Conservation (phyloP, 495 filamentous ascomycete species). For the Amorphotheca resinae region DNA sequence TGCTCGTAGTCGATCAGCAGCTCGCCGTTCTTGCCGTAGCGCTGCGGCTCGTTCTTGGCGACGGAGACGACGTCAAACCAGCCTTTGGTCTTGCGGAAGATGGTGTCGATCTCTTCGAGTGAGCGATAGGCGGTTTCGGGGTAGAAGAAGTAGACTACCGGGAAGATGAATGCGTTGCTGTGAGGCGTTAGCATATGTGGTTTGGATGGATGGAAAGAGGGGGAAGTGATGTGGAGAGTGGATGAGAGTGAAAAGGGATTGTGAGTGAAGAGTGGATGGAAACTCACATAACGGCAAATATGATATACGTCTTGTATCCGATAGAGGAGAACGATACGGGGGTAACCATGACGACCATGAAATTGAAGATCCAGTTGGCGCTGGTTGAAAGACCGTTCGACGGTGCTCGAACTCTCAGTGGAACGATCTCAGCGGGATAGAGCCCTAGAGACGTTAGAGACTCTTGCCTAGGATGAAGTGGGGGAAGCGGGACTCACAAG, state of each 20-base stretch:
- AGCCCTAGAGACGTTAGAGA: constrained; percentile 27
- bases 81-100: constrained; percentile 53
- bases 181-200: background rate
- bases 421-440: constrained; percentile 64
- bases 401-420: constrained; percentile 58
- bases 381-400: constrained; percentile 57
- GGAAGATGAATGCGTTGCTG: constrained; percentile 54
- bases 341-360: constrained; percentile 57
- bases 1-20: constrained; percentile 47
- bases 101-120: constrained; percentile 63
- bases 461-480: constrained; percentile 6
- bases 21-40: constrained; percentile 63
- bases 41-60: constrained; percentile 46
- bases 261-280: too few species aligned
- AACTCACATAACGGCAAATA: constrained; percentile 53
- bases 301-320: constrained; percentile 60
- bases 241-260: too few species aligned
- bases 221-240: too few species aligned
- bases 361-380: constrained; percentile 49
- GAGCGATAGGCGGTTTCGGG: constrained; percentile 63
- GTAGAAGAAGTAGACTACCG: constrained; percentile 62
- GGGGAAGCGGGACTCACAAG: constrained; percentile 26
- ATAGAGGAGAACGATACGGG: constrained; percentile 58
- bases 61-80: constrained; percentile 47
- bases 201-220: constrained; percentile 21